Evolutionary conservation across 495 filamentous ascomycete genomes (phyloP).

Genomic region (Penicillium pulvis): DNA sequence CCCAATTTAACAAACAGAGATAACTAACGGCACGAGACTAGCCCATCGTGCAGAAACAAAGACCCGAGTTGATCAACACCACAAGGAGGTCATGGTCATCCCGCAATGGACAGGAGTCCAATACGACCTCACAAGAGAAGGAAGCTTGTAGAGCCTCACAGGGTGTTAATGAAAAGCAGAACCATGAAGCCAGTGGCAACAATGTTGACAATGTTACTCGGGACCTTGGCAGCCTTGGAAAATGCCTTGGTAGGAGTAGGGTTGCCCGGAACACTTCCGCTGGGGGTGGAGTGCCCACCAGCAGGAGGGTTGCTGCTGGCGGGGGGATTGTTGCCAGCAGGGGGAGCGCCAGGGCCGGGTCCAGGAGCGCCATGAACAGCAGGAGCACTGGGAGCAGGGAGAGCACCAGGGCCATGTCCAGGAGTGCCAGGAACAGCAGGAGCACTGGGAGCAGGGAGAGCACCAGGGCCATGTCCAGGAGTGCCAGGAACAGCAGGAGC

Average conservation of each 20-base stretch:
- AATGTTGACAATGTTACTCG: neutral
- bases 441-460: too few species aligned
- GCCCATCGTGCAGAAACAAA: neutral
- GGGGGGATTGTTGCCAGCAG: neutral
- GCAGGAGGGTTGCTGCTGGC: neutral
- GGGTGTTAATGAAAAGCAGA: neutral
- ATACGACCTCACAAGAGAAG: neutral
- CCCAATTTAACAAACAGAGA: neutral
- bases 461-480: too few species aligned
- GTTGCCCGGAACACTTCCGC: neutral
- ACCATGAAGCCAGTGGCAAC: slow-evolving; percentile 1
- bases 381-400: too few species aligned
- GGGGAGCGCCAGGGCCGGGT: neutral
- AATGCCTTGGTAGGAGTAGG: neutral
- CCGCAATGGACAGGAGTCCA: neutral
- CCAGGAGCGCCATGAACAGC: neutral
- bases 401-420: neutral
- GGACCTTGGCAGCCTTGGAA: neutral
- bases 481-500: too few species aligned
- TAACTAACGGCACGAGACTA: neutral
- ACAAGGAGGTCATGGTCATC: neutral
- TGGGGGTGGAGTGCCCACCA: neutral
- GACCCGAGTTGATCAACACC: neutral
- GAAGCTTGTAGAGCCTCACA: neutral
- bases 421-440: neutral